Evolutionary conservation across 495 filamentous ascomycete species (phyloP).

Genomic region (Aspergillus olivimuriae): DNA sequence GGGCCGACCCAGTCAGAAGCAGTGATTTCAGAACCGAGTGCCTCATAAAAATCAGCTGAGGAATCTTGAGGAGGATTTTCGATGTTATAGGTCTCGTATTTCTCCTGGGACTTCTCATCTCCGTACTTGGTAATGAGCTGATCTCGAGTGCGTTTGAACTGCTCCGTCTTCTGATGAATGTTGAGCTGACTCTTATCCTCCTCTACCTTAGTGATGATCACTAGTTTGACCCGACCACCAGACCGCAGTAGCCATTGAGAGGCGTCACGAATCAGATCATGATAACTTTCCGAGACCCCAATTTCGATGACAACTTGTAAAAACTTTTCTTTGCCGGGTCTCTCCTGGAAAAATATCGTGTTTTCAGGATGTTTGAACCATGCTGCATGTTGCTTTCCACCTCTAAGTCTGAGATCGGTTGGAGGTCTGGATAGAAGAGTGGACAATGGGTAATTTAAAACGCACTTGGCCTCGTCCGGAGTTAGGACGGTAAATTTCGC

Average conservation of each 20-base stretch:
- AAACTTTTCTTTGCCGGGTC: not conserved
- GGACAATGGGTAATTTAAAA: not conserved
- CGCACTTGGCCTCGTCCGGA: not conserved
- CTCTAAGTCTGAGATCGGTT: not conserved
- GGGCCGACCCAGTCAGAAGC: conserved; percentile 1
- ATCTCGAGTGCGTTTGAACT: conserved; percentile 2
- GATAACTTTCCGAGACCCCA: conserved; percentile 2
- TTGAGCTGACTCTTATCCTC: conserved; percentile 1
- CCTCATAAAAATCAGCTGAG: not conserved
- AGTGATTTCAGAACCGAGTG: conserved; percentile 1
- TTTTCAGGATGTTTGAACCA: not conserved
- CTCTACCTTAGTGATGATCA: conserved; percentile 1
- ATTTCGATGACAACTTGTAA: conserved; percentile 2
- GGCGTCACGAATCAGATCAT: conserved; percentile 1
- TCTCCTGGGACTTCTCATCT: conserved; percentile 1
- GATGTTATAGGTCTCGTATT: not conserved
- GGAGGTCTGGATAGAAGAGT: conserved; percentile 2
- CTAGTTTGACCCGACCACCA: conserved; percentile 4
- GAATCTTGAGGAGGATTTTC: conserved; percentile 1
- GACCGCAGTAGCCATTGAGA: conserved; percentile 4
- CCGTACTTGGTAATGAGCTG: not conserved
- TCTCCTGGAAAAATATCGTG: not conserved
- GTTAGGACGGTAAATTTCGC: conserved; percentile 2
- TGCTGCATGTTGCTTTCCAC: conserved; percentile 1
- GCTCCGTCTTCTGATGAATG: conserved; percentile 1